Conservation (phyloP, 75 land plant genomes). For the Sequoia sempervirens region DNA sequence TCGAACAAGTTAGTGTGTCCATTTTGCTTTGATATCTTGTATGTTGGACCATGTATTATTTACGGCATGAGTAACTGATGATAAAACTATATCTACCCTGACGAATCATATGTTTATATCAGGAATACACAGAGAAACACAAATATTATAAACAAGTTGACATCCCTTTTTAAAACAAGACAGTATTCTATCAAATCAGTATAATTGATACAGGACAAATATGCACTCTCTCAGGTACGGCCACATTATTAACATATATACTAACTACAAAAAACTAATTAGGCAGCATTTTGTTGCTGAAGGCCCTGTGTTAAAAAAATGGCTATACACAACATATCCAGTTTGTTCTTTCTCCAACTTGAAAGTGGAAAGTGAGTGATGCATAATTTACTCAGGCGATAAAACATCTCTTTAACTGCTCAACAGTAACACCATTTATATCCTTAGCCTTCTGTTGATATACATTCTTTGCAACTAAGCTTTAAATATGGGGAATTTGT, state of each 20-base stretch:
- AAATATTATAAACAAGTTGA: no score
- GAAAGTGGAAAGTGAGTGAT: not conserved
- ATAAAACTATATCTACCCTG: not conserved
- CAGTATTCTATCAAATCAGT: not conserved
- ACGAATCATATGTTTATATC: not conserved
- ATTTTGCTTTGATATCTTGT: not conserved
- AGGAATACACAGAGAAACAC: not conserved
- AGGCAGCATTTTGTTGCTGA: not conserved
- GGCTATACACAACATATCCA: not conserved
- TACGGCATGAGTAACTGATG: not conserved
- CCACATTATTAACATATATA: not conserved
- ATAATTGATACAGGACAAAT: not conserved
- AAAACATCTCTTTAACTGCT: not conserved
- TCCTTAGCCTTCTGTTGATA: not conserved
- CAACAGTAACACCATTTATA: not conserved
- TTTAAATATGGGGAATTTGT: not conserved
- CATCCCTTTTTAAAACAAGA: not conserved
- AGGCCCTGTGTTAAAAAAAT: not conserved
- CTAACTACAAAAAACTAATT: not conserved
- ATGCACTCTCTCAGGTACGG: not conserved
- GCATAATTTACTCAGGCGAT: not conserved
- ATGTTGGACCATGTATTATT: not conserved
- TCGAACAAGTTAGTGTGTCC: not conserved
- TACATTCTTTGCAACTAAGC: not conserved
- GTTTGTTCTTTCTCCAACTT: not conserved